Base-by-base conservation (phyloP, 2,329 filamentous ascomycete species). In the Pseudogymnoascus sp. region DNA sequence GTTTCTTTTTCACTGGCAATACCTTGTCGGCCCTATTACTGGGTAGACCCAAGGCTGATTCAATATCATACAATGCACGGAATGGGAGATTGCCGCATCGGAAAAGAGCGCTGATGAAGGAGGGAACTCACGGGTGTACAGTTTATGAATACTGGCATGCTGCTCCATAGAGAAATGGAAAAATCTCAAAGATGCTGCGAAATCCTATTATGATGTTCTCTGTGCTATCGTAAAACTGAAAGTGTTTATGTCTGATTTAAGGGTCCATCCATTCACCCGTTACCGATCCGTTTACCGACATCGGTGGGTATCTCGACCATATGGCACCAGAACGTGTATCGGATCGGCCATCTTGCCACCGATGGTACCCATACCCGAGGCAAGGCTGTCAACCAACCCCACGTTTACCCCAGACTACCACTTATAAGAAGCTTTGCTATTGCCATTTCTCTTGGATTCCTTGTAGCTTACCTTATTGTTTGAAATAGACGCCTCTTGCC, bases 161-260 rank as follows among this genome's bases (percentile, higher is more conserved):
- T 64, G 65, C 65, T 66, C 41, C 65, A 66, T 67, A 67, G 63
- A 66, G 65, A 70, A 70, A 68, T 66, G 65, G 66, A 69, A 62
- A 65, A 61, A 59, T 61, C 64, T 62, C 61, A 63, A 68, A 66
- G 63, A 68, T 65, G 65, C 63, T 65, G 61, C 59, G 38, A 62
- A 64, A 35, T 63, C 59, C 59, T 59, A 60, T 59, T 60, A 52
- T 45, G 41, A 60, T 63, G 58, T 61, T 56, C 34, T 18, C 13
- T 26, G 38, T 59, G 45, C 26, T 30, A 30, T 52, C 10, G 45
- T 52, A 52, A 30, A 30, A 10, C 21, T 19, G 23, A 52, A 37
- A 58, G 59, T 41, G 34, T 19, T 60, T 55, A 58, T 55, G 18
- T 23, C 23, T 15, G 34, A 30, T 38, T 52, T 52, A 52, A 30